Percentiles rank a stretch among this genome's conserved stretches.
Evolutionary conservation across 164 flowering plant species (phyloP).

Genomic region (Amborella trichopoda): DNA sequence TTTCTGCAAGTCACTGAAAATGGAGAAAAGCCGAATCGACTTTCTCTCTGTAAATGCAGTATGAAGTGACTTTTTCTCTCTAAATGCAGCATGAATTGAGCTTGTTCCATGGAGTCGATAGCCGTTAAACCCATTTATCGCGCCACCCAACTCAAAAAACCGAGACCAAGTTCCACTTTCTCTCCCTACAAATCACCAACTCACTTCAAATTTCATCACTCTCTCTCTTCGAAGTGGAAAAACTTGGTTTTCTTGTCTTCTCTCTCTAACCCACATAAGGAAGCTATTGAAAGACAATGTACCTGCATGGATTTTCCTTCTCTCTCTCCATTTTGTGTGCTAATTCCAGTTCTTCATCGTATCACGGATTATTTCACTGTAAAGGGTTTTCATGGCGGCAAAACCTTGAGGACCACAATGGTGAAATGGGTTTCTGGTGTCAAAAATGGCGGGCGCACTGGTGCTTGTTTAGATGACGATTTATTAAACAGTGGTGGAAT

Average conservation of each 20-base stretch:
- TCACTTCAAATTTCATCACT: background rate
- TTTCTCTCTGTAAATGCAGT: background rate
- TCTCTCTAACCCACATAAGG: background rate
- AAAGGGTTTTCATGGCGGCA: background rate
- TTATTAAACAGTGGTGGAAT: conserved; percentile 43
- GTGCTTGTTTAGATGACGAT: background rate
- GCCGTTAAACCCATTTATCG: conserved; percentile 10
- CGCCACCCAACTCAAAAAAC: background rate
- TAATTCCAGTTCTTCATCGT: conserved; percentile 22
- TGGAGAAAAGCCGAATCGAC: too few species aligned
- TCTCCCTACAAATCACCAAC: background rate
- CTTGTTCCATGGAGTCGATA: conserved; percentile 26
- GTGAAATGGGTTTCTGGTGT: conserved; percentile 21
- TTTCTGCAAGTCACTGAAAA: too few species aligned
- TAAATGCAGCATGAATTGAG: background rate
- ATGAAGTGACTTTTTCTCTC: background rate
- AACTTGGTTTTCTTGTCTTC: background rate
- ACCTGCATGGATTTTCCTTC: conserved; percentile 7
- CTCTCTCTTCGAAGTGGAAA: background rate
- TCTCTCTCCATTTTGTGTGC: conserved; percentile 18
- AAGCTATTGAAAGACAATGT: conserved; percentile 7
- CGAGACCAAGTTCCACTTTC: too few species aligned
- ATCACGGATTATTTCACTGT: conserved; percentile 17
- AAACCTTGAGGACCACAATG: background rate
- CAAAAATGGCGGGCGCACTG: conserved; percentile 7